phyloP scores from a whole-genome alignment of 768 basidiomycete species.

The Phlebiopsis gigantea region DNA sequence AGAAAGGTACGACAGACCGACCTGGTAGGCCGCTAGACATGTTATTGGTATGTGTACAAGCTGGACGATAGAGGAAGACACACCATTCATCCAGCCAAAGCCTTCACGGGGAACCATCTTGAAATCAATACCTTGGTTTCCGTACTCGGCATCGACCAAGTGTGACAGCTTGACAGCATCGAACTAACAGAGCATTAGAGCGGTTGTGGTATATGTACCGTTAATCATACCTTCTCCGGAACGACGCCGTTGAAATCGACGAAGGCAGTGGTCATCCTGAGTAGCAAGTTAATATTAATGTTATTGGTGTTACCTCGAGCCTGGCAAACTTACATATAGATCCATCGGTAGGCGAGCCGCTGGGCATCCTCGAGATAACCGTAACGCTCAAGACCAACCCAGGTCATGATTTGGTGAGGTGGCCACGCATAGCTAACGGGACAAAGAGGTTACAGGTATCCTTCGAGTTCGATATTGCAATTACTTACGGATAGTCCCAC shows the following conservation, averaged over 20 bases:
- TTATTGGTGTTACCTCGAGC: constrained; percentile 15
- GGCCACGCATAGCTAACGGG: constrained; percentile 71
- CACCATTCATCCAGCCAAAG: constrained; percentile 98
- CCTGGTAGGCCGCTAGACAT: constrained; percentile 82
- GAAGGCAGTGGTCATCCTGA: constrained; percentile 77
- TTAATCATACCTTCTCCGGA: constrained; percentile 74
- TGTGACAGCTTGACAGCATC: constrained; percentile 95
- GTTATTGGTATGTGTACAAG: not conserved
- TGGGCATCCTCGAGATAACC: constrained; percentile 93
- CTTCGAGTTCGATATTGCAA: not conserved
- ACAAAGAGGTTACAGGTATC: not conserved
- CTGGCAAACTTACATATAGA: constrained; percentile 80
- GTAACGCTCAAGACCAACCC: constrained; percentile 96
- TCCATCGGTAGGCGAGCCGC: constrained; percentile 88
- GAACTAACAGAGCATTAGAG: constrained; percentile 45
- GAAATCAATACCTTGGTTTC: constrained; percentile 95
- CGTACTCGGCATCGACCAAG: constrained; percentile 95
- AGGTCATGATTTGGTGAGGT: constrained; percentile 98
- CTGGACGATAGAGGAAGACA: constrained; percentile 17
- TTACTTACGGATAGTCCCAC: constrained; percentile 92
- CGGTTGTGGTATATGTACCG: too few species aligned
- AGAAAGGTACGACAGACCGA: constrained; percentile 91
- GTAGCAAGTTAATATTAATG: constrained; percentile 19
- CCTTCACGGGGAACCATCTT: constrained; percentile 96
- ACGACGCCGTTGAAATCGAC: constrained; percentile 98